phyloP scores from a whole-genome alignment of 768 basidiomycete species.

The Amanita molliuscula region DNA sequence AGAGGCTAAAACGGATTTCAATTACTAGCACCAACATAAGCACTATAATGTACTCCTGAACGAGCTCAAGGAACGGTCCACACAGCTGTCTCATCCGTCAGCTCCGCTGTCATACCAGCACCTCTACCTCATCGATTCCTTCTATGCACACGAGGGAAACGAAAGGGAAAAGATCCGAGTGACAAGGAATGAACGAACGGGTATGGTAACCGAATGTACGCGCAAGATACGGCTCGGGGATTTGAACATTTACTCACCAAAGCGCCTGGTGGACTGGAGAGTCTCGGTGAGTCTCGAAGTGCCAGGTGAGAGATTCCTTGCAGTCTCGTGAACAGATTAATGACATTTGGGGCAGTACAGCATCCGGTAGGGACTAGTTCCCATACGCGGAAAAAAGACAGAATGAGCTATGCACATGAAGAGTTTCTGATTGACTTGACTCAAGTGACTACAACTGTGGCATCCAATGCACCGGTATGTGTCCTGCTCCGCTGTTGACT shows the following conservation, averaged over 20 bases:
- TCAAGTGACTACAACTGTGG: slow-evolving; percentile 59
- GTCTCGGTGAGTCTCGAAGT: slow-evolving; percentile 90
- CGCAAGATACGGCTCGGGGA: slow-evolving; percentile 79
- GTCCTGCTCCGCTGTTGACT: neutral
- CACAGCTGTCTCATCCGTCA: slow-evolving; percentile 33
- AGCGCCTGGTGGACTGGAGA: slow-evolving; percentile 80
- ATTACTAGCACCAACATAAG: slow-evolving; percentile 72
- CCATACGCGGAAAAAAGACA: slow-evolving; percentile 70
- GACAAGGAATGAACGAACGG: slow-evolving; percentile 70
- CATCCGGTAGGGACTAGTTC: slow-evolving; percentile 57
- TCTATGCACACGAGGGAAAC: slow-evolving; percentile 43
- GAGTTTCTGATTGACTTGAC: slow-evolving; percentile 91
- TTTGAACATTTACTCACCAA: slow-evolving; percentile 81
- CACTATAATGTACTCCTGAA: slow-evolving; percentile 87
- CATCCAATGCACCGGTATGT: slow-evolving; percentile 42
- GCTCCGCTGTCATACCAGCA: slow-evolving; percentile 69
- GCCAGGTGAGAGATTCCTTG: slow-evolving; percentile 45
- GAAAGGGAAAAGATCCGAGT: slow-evolving; percentile 65
- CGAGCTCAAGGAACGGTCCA: slow-evolving; percentile 38
- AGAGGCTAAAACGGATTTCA: neutral
- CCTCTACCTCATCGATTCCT: slow-evolving; percentile 68
- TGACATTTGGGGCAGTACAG: slow-evolving; percentile 31
- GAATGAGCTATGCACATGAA: slow-evolving; percentile 90
- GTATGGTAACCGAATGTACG: slow-evolving; percentile 52
- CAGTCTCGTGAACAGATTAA: neutral